A percentile compares a stretch with the other conserved stretches of the same genome.
Evolutionary conservation across 495 filamentous ascomycete species (phyloP).

Genomic region (Aspergillus sparsus): DNA sequence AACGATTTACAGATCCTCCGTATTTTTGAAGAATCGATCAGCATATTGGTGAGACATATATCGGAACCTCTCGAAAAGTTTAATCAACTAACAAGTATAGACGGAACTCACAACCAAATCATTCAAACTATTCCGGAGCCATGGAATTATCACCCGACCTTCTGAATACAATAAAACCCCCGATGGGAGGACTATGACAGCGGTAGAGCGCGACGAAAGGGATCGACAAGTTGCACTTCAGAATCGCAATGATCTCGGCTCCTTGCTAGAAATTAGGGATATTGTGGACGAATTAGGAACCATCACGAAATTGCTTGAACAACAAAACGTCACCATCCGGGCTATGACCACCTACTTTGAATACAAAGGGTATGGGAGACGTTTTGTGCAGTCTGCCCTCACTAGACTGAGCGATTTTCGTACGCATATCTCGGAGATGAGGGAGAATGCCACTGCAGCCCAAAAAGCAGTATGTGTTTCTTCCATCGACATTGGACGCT

Average conservation of each 20-base stretch:
- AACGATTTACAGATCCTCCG: slow-evolving; percentile 64
- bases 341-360: slow-evolving; percentile 50
- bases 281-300: slow-evolving; percentile 66
- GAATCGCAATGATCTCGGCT: slow-evolving; percentile 64
- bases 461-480: slow-evolving; percentile 39
- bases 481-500: not conserved
- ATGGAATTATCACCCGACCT: slow-evolving; percentile 44
- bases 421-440: slow-evolving; percentile 59
- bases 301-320: slow-evolving; percentile 57
- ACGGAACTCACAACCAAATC: slow-evolving; percentile 64
- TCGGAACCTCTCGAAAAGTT: not conserved
- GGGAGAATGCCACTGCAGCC: slow-evolving; percentile 46
- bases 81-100: slow-evolving; percentile 30
- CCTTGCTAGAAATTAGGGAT: slow-evolving; percentile 64
- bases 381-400: slow-evolving; percentile 53
- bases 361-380: slow-evolving; percentile 33
- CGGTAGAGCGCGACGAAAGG: slow-evolving; percentile 47
- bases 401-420: slow-evolving; percentile 57
- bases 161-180: slow-evolving; percentile 51
- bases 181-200: slow-evolving; percentile 44
- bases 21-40: slow-evolving; percentile 68
- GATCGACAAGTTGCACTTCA: slow-evolving; percentile 54
- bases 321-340: slow-evolving; percentile 54
- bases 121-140: slow-evolving; percentile 63
- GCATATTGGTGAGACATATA: slow-evolving; percentile 51